Percentiles rank a stretch among this genome's conserved stretches.
These are phyloP conservation scores for Neopestalotiopsis clavispora DNA, from an alignment of 2,329 filamentous ascomycete genomes.

Conservation along the genomic window DNA sequence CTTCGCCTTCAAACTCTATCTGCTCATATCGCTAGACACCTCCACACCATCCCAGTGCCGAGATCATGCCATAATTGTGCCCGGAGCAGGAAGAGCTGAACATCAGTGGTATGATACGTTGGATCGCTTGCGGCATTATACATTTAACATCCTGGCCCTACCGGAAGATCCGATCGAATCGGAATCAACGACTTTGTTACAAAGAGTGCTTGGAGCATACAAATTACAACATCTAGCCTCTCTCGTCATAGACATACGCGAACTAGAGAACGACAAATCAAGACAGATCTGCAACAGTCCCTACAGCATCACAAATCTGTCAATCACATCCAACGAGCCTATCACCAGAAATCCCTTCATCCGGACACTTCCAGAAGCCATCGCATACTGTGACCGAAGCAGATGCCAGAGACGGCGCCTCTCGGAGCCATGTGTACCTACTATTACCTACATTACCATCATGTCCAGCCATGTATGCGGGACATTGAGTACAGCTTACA, in stretches of 20 bases:
- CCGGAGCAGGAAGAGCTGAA: background rate
- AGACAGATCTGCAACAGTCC: background rate
- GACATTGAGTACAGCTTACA: conserved; percentile 45
- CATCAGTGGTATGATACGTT: conserved; percentile 2
- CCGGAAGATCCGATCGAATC: background rate
- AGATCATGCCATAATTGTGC: background rate
- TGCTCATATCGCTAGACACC: background rate
- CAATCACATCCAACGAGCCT: background rate
- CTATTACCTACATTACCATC: conserved; percentile 58
- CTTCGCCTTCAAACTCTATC: background rate
- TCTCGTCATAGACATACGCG: background rate
- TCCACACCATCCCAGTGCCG: background rate
- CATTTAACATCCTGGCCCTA: background rate
- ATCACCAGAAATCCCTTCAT: background rate
- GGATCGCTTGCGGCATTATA: background rate
- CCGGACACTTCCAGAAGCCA: background rate
- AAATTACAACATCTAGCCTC: conserved; percentile 10
- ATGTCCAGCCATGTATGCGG: conserved; percentile 47
- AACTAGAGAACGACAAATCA: background rate
- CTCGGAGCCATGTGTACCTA: conserved; percentile 52
- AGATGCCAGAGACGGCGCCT: no score
- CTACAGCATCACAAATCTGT: background rate
- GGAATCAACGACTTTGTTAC: background rate
- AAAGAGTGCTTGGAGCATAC: background rate
- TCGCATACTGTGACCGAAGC: background rate